Percentiles rank a stretch among this genome's conserved stretches.
These are phyloP conservation scores for Aspergillus bridgeri DNA, from an alignment of 495 filamentous ascomycete genomes.

Conservation along the genomic window DNA sequence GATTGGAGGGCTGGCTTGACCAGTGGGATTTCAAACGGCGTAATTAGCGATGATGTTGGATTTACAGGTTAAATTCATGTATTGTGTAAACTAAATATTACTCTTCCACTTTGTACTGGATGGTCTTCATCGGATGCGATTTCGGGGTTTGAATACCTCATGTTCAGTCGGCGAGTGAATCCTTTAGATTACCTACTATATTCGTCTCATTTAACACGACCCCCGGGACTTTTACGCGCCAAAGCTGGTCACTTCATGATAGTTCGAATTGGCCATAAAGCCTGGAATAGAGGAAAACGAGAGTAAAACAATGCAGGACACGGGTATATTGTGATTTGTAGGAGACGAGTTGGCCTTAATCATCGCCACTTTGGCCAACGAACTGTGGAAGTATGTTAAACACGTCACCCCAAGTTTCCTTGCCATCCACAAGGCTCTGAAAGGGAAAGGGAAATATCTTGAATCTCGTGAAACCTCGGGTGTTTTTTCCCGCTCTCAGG, in stretches of 20 bases:
- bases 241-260: too few species aligned
- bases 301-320: too few species aligned
- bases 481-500: slow-evolving; percentile 70
- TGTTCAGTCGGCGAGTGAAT: not conserved
- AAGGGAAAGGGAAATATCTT: slow-evolving; percentile 59
- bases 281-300: too few species aligned
- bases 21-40: slow-evolving; percentile 34
- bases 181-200: too few species aligned
- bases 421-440: slow-evolving; percentile 60
- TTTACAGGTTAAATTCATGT: not conserved
- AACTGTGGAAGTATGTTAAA: slow-evolving; percentile 60
- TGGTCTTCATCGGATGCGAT: not conserved
- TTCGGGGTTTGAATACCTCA: not conserved
- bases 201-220: too few species aligned
- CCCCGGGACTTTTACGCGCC: too few species aligned
- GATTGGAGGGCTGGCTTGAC: slow-evolving; percentile 49
- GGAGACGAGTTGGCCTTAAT: too few species aligned
- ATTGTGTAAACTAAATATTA: not conserved
- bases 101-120: too few species aligned
- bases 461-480: slow-evolving; percentile 59
- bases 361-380: slow-evolving; percentile 63
- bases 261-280: too few species aligned
- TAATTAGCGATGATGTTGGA: not conserved
- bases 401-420: slow-evolving; percentile 64
- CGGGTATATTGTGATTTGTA: too few species aligned